Conservation (phyloP, 2,329 filamentous ascomycete genomes). For the Scedosporium boydii region DNA sequence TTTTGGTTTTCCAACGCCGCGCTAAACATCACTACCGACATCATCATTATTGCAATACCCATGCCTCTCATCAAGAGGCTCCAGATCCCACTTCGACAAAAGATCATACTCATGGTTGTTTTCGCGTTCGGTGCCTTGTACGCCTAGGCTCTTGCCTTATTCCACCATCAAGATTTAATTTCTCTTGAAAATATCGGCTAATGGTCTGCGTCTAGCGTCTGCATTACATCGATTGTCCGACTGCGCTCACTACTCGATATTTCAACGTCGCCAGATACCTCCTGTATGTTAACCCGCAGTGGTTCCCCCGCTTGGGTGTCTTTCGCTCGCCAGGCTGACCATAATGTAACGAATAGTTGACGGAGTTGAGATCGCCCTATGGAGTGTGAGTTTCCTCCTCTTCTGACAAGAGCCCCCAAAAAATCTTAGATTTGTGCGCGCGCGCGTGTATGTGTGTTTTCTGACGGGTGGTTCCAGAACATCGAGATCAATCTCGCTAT, state of each 20-base stretch:
- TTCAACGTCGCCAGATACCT: constrained; percentile 1
- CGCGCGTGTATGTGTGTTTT: too few relatives aligned
- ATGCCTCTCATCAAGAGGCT: constrained; percentile 21
- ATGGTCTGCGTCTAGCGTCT: constrained; percentile 4
- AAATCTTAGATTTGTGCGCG: too few relatives aligned
- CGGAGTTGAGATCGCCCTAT: background rate
- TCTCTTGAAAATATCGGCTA: background rate
- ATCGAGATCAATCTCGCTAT: too few relatives aligned
- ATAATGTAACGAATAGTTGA: background rate
- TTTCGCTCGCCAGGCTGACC: background rate
- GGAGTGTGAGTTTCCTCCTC: background rate
- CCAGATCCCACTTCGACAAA: constrained; percentile 27
- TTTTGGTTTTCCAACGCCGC: constrained; percentile 18
- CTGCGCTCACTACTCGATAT: constrained; percentile 13
- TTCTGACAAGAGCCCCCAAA: background rate
- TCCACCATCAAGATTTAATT: background rate
- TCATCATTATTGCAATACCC: constrained; percentile 17
- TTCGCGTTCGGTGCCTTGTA: constrained; percentile 26
- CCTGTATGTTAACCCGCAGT: background rate
- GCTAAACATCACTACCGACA: constrained; percentile 19
- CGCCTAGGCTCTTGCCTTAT: constrained; percentile 3
- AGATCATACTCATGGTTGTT: constrained; percentile 28
- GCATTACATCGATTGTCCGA: constrained; percentile 13
- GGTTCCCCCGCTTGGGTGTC: background rate
- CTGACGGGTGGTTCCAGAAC: too few relatives aligned